phyloP scores from a whole-genome alignment of 495 filamentous ascomycete genomes.

The Neurospora terricola region DNA sequence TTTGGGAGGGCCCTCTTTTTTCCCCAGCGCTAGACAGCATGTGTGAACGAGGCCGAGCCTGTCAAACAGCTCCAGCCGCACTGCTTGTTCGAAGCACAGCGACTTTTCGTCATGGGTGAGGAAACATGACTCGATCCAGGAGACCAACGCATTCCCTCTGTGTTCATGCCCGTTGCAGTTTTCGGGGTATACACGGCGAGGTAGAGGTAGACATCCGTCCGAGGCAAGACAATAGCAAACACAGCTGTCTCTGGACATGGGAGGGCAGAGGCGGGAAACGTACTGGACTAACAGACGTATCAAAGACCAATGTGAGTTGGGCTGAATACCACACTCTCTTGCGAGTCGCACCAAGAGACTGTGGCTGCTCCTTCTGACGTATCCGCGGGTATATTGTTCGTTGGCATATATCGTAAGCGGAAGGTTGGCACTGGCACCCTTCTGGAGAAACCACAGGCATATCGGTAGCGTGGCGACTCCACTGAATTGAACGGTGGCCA shows the following conservation, averaged over 20 bases:
- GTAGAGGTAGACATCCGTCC: not conserved
- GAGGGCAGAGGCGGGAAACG: not conserved
- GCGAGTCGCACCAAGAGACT: not conserved
- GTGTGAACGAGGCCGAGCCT: not conserved
- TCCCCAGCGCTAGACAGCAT: not conserved
- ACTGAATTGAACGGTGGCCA: fast-evolving
- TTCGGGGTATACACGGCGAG: not conserved
- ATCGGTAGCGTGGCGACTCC: not conserved
- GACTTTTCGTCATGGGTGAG: not conserved
- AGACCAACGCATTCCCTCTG: not conserved
- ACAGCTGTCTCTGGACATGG: not conserved
- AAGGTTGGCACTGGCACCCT: not conserved
- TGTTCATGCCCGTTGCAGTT: not conserved
- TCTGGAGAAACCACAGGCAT: not conserved
- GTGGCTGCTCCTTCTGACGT: not conserved
- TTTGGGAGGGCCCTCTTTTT: not conserved
- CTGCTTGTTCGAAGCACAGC: not conserved
- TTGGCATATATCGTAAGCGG: not conserved
- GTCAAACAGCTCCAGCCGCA: not conserved
- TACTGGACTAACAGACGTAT: not conserved
- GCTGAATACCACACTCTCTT: not conserved
- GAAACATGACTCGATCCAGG: not conserved
- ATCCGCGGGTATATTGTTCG: not conserved
- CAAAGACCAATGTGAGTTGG: not conserved
- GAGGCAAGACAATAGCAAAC: not conserved